A percentile compares a stretch with the other conserved stretches of the same genome.
phyloP scores from a whole-genome alignment of 2,329 filamentous ascomycete genomes.

The Fusarium compactum region DNA sequence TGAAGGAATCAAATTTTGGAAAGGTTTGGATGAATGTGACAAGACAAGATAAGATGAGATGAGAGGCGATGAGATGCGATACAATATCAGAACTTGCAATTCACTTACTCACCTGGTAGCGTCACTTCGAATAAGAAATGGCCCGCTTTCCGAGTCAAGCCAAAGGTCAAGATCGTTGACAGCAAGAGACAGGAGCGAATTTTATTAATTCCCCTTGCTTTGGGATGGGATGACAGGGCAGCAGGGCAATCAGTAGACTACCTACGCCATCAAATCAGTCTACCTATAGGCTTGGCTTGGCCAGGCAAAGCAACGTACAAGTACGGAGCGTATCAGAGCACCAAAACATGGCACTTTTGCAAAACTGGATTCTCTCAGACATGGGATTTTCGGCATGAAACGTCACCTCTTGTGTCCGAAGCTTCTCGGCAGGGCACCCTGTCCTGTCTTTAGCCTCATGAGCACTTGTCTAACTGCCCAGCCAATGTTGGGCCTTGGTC shows the following conservation, averaged over 20 bases:
- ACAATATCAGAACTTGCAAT: slow-evolving; percentile 13
- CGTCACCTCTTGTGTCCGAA: slow-evolving; percentile 23
- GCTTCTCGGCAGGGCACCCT: slow-evolving; percentile 15
- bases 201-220: slow-evolving; percentile 24
- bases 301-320: not conserved
- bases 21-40: not conserved
- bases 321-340: not conserved
- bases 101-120: slow-evolving; percentile 10
- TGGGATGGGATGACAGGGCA: slow-evolving; percentile 27
- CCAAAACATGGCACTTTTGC: slow-evolving; percentile 41
- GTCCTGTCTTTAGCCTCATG: slow-evolving; percentile 17
- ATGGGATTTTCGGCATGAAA: slow-evolving; percentile 37
- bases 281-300: not conserved
- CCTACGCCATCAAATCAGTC: slow-evolving; percentile 7
- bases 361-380: slow-evolving; percentile 33
- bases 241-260: slow-evolving; percentile 5
- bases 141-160: slow-evolving; percentile 31
- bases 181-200: slow-evolving; percentile 11
- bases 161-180: not conserved
- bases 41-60: slow-evolving; percentile 4
- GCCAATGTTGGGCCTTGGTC: not conserved
- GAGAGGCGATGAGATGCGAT: not conserved
- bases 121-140: slow-evolving; percentile 7
- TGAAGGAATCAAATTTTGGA: slow-evolving; percentile 5
- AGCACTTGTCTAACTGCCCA: not conserved